A percentile compares a stretch with the other conserved stretches of the same genome.
phyloP scores from a whole-genome alignment of 2,329 filamentous ascomycete genomes.

The Grosmannia huntii region DNA sequence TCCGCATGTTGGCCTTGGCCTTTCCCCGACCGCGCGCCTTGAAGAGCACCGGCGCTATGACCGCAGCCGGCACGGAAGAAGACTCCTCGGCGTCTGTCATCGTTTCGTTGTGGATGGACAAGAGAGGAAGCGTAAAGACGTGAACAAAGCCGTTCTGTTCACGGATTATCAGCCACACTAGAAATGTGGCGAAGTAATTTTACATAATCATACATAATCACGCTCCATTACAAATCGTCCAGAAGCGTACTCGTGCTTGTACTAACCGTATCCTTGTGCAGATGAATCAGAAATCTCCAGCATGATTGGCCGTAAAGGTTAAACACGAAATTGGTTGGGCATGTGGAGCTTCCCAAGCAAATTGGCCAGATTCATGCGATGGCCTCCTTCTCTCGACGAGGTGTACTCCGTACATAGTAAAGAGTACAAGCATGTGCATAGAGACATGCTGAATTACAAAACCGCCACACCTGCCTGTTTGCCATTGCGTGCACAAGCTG shows the following conservation, averaged over 20 bases:
- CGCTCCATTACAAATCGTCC: too few species aligned
- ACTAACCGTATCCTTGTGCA: not conserved
- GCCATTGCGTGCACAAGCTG: too few species aligned
- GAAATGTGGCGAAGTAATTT: not conserved
- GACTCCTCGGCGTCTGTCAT: conserved; percentile 11
- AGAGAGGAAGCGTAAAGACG: not conserved
- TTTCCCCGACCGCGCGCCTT: conserved; percentile 69
- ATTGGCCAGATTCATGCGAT: not conserved
- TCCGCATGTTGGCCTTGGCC: conserved; percentile 64
- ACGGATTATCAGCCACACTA: not conserved
- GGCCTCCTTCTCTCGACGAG: too few species aligned
- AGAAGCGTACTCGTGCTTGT: not conserved
- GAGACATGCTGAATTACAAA: not conserved
- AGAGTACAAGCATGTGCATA: not conserved
- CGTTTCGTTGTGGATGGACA: not conserved
- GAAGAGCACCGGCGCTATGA: conserved; percentile 45
- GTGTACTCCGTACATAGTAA: not conserved
- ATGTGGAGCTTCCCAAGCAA: not conserved
- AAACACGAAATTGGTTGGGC: not conserved
- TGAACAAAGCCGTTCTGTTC: not conserved
- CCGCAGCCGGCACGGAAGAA: conserved; percentile 20
- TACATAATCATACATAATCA: too few species aligned
- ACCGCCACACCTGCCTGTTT: not conserved
- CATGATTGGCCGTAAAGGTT: not conserved
- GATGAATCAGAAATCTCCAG: not conserved